These are phyloP conservation scores for Crataegus laevigata DNA, from an alignment of 306 rosid species.

Conservation along the genomic window DNA sequence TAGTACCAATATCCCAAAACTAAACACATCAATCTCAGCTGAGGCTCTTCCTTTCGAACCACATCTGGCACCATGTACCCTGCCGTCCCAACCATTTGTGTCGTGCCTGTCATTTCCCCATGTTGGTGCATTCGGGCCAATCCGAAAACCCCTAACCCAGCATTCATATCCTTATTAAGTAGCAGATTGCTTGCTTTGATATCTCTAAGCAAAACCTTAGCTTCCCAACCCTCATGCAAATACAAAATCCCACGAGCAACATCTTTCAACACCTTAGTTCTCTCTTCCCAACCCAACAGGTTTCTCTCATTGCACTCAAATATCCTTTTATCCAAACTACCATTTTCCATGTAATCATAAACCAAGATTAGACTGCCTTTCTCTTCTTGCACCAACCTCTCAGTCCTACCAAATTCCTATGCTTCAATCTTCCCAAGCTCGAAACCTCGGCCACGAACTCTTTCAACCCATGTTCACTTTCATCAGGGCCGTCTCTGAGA, in stretches of 20 bases:
- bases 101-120: slow-evolving; percentile 33
- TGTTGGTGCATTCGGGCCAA: slow-evolving; percentile 50
- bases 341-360: slow-evolving; percentile 62
- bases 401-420: slow-evolving; percentile 49
- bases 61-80: slow-evolving; percentile 68
- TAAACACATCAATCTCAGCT: slow-evolving; percentile 42
- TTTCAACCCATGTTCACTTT: slow-evolving; percentile 41
- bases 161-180: slow-evolving; percentile 59
- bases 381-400: slow-evolving; percentile 76
- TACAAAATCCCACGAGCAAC: slow-evolving; percentile 50
- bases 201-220: slow-evolving; percentile 60
- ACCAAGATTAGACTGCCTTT: slow-evolving; percentile 44
- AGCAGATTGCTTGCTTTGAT: slow-evolving; percentile 61
- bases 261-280: slow-evolving; percentile 42
- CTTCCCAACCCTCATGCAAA: slow-evolving; percentile 73
- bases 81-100: slow-evolving; percentile 50
- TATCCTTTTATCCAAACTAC: slow-evolving; percentile 53
- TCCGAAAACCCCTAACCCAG: slow-evolving; percentile 55
- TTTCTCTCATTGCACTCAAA: slow-evolving; percentile 39
- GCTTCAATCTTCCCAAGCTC: slow-evolving; percentile 61
- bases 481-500: too few relatives aligned
- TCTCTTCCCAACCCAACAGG: slow-evolving; percentile 44
- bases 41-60: slow-evolving; percentile 37
- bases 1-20: slow-evolving; percentile 50
- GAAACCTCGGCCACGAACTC: slow-evolving; percentile 68